Conservation (phyloP, 2,329 filamentous ascomycete species). For the Boeremia lycopersici region DNA sequence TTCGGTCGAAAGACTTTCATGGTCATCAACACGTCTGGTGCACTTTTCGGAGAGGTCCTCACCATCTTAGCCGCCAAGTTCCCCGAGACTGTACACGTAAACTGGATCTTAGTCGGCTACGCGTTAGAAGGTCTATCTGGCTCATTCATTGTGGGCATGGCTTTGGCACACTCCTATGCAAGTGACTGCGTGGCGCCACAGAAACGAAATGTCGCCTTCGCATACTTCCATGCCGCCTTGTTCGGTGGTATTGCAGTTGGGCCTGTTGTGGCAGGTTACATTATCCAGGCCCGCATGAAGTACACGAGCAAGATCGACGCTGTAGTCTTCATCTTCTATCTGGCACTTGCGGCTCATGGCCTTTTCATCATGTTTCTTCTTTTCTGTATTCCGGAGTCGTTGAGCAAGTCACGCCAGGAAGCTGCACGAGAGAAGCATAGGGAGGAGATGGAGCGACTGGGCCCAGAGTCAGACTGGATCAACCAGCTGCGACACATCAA, state of each 20-base stretch:
- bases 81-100: slow-evolving; percentile 74
- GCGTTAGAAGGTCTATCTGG: slow-evolving; percentile 83
- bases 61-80: slow-evolving; percentile 79
- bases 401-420: slow-evolving; percentile 74
- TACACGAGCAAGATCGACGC: slow-evolving; percentile 65
- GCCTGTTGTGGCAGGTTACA: slow-evolving; percentile 77
- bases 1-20: slow-evolving; percentile 80
- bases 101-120: slow-evolving; percentile 77
- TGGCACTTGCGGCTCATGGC: slow-evolving; percentile 73
- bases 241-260: slow-evolving; percentile 90
- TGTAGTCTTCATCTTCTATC: slow-evolving; percentile 83
- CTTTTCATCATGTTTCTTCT: slow-evolving; percentile 75
- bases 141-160: slow-evolving; percentile 84
- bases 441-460: slow-evolving; percentile 46
- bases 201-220: slow-evolving; percentile 80
- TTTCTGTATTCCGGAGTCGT: slow-evolving; percentile 80
- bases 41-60: slow-evolving; percentile 74
- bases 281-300: slow-evolving; percentile 64
- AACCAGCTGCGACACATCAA: slow-evolving; percentile 60
- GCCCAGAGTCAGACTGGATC: slow-evolving; percentile 51
- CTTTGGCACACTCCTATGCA: slow-evolving; percentile 82
- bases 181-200: slow-evolving; percentile 86
- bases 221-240: slow-evolving; percentile 86
- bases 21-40: slow-evolving; percentile 74
- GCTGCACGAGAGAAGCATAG: slow-evolving; percentile 72